These are phyloP conservation scores for Malassezia sympodialis DNA, from an alignment of 1,284 basidiomycete genomes.

Conservation along the genomic window DNA sequence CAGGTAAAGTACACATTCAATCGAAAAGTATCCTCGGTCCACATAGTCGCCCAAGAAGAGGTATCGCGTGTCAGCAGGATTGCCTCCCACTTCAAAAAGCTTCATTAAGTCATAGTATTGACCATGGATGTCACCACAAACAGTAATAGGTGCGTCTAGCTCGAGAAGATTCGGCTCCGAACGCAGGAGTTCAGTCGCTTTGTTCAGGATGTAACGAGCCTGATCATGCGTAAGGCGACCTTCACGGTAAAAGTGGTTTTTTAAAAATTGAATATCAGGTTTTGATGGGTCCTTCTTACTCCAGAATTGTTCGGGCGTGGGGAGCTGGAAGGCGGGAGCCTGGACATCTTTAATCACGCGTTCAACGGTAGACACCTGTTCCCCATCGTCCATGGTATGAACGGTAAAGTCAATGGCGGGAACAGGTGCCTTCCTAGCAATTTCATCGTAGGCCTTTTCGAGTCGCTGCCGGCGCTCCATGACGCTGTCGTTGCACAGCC, in stretches of 20 bases:
- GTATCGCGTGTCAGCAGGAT: constrained; percentile 46
- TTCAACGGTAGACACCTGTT: constrained; percentile 49
- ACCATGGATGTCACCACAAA: constrained; percentile 47
- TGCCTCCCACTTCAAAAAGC: constrained; percentile 47
- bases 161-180: constrained; percentile 79
- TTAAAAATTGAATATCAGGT: constrained; percentile 76
- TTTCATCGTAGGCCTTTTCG: constrained; percentile 37
- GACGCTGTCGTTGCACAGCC: background rate
- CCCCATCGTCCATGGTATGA: constrained; percentile 50
- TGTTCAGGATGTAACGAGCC: constrained; percentile 73
- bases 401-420: constrained; percentile 50
- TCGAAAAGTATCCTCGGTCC: constrained; percentile 47
- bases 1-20: constrained; percentile 47
- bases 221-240: constrained; percentile 77
- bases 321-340: constrained; percentile 68
- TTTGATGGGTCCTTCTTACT: constrained; percentile 41
- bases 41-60: constrained; percentile 48
- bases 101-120: constrained; percentile 49
- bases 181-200: constrained; percentile 61
- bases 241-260: constrained; percentile 98
- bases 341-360: constrained; percentile 50
- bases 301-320: constrained; percentile 79
- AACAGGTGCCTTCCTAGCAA: constrained; percentile 33
- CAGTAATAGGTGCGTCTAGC: constrained; percentile 84
- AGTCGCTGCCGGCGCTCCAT: constrained; percentile 26